These are phyloP conservation scores for Coemansia sp. DNA, from an alignment of 192 early-diverging fungal genomes.

Conservation along the genomic window DNA sequence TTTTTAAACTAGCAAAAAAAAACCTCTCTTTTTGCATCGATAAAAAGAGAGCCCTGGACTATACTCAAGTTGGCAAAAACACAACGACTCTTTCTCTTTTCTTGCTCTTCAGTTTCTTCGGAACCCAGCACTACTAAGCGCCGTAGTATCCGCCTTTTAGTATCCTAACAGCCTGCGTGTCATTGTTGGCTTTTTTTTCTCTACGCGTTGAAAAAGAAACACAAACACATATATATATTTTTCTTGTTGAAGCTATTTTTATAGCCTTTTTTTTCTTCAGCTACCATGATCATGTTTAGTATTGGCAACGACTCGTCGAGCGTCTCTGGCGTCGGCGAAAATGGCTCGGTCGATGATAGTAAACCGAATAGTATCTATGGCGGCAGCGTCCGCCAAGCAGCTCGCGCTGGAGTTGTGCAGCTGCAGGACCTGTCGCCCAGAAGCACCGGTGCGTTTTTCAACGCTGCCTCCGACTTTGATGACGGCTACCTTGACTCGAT, in stretches of 20 bases:
- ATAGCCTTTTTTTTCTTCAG: too few species aligned
- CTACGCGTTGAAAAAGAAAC: too few species aligned
- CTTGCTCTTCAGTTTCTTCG: slow-evolving; percentile 4
- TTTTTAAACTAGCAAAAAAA: neutral
- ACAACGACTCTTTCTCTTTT: neutral
- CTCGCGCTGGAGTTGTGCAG: neutral
- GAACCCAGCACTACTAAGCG: neutral
- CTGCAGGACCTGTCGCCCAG: slow-evolving; percentile 13
- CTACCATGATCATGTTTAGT: slow-evolving; percentile 9
- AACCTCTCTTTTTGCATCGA: neutral
- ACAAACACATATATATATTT: neutral
- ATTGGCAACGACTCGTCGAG: neutral
- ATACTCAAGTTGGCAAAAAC: slow-evolving; percentile 7
- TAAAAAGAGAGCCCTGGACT: neutral
- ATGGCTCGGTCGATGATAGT: slow-evolving; percentile 26
- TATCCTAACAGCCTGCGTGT: neutral
- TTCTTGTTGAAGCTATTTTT: neutral
- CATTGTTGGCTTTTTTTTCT: too few species aligned
- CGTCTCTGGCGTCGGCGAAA: neutral
- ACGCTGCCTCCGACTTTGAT: neutral
- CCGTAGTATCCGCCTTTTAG: neutral
- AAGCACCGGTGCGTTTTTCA: slow-evolving; percentile 4
- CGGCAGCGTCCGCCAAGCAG: slow-evolving; percentile 25
- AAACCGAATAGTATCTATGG: slow-evolving; percentile 51
- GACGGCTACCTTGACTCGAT: neutral